These are phyloP conservation scores for Barbarea vulgaris DNA, from an alignment of 345 rosid species.

Conservation along the genomic window DNA sequence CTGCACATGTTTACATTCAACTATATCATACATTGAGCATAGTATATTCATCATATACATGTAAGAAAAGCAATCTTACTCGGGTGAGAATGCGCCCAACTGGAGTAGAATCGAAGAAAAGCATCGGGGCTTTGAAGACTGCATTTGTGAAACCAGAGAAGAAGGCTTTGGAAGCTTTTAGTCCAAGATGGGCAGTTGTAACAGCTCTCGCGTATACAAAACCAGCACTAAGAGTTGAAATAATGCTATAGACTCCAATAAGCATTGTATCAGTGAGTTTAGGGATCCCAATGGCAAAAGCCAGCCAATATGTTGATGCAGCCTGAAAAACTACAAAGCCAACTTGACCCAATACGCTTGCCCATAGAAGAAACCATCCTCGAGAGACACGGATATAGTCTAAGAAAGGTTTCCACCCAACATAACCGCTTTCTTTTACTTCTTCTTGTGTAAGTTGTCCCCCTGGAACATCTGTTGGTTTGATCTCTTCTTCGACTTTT, in stretches of 20 bases:
- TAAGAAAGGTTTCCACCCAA: slow-evolving; percentile 62
- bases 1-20: slow-evolving; percentile 41
- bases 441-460: slow-evolving; percentile 70
- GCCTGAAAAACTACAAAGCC: slow-evolving; percentile 61
- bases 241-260: slow-evolving; percentile 61
- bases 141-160: slow-evolving; percentile 66
- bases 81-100: slow-evolving; percentile 75
- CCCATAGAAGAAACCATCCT: slow-evolving; percentile 46
- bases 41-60: slow-evolving; percentile 15
- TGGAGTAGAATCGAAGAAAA: slow-evolving; percentile 80
- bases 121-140: slow-evolving; percentile 72
- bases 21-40: background rate
- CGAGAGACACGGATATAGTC: slow-evolving; percentile 61
- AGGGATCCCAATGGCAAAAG: slow-evolving; percentile 60
- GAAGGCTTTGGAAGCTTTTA: slow-evolving; percentile 70
- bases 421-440: slow-evolving; percentile 61
- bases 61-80: slow-evolving; percentile 46
- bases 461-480: slow-evolving; percentile 40
- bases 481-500: slow-evolving; percentile 35
- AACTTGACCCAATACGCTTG: slow-evolving; percentile 40
- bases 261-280: slow-evolving; percentile 44
- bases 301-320: slow-evolving; percentile 76
- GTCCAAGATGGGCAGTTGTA: slow-evolving; percentile 55
- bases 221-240: slow-evolving; percentile 58
- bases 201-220: slow-evolving; percentile 52